Evolutionary conservation across 768 basidiomycete species (phyloP).

Genomic region (Boletus pseudo-olivaceus): DNA sequence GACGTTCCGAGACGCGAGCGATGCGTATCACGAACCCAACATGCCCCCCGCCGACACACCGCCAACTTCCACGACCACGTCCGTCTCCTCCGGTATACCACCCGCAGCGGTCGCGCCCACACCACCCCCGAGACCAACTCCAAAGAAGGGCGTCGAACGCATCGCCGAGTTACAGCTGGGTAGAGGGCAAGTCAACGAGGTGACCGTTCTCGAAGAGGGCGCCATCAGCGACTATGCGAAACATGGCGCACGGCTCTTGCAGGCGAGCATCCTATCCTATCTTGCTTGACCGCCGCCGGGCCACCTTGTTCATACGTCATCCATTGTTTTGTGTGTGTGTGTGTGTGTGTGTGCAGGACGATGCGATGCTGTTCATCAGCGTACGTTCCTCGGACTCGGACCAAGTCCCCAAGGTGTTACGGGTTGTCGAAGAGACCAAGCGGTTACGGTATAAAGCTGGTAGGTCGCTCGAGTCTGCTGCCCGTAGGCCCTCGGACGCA

Average conservation of each 20-base stretch:
- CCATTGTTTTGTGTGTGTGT: too few species aligned
- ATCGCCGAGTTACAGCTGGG: constrained; percentile 69
- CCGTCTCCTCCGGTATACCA: not conserved
- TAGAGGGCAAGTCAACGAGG: constrained; percentile 71
- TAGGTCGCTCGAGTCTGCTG: constrained; percentile 29
- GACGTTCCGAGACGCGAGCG: constrained; percentile 72
- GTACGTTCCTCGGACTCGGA: constrained; percentile 59
- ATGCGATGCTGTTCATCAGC: constrained; percentile 77
- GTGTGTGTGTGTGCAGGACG: constrained; percentile 60
- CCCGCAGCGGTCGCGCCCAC: constrained; percentile 30
- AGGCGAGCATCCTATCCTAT: constrained; percentile 37
- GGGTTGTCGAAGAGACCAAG: constrained; percentile 77
- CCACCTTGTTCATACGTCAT: not conserved
- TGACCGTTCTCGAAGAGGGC: constrained; percentile 66
- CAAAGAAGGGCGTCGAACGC: constrained; percentile 62
- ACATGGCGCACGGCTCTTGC: constrained; percentile 60
- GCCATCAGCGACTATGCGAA: constrained; percentile 61
- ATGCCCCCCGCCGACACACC: constrained; percentile 8
- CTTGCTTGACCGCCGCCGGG: too few species aligned
- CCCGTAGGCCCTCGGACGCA: not conserved
- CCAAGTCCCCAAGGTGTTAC: constrained; percentile 74
- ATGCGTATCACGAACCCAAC: constrained; percentile 44
- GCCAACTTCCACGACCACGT: not conserved
- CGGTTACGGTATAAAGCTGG: constrained; percentile 75
- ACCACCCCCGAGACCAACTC: constrained; percentile 58